phyloP scores from a whole-genome alignment of 257 asterid species.

The Thymus mandschuricus region DNA sequence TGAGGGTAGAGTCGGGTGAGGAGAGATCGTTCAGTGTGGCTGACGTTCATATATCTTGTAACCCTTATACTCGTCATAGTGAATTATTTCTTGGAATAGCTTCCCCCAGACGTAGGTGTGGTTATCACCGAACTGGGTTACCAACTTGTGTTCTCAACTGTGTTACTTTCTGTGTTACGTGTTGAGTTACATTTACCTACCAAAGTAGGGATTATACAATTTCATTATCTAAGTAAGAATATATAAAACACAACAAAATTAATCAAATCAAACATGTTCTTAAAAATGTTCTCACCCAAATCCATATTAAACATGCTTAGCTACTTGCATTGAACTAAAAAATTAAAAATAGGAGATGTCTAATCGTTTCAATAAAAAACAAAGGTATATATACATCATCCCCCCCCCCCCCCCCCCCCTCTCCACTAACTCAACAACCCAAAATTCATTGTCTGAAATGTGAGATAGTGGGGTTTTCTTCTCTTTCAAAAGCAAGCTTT shows the following conservation, averaged over 20 bases:
- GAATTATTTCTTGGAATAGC: too few relatives aligned
- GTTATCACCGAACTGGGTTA: too few relatives aligned
- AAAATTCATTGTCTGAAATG: conserved; percentile 19
- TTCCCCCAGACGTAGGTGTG: too few relatives aligned
- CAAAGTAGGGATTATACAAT: too few relatives aligned
- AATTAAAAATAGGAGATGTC: background rate
- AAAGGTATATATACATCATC: background rate
- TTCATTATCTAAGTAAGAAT: background rate
- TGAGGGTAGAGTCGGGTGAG: too few relatives aligned
- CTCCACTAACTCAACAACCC: conserved; percentile 31
- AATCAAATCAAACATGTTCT: background rate
- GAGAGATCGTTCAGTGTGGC: too few relatives aligned
- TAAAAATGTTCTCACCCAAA: background rate
- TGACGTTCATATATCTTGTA: too few relatives aligned
- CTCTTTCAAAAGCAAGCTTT: background rate
- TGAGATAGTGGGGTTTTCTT: conserved; percentile 31
- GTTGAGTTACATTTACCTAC: too few relatives aligned
- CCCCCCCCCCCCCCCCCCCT: background rate
- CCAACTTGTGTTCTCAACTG: too few relatives aligned
- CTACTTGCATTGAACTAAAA: background rate
- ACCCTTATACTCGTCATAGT: too few relatives aligned
- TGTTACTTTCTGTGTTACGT: too few relatives aligned
- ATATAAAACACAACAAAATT: too few relatives aligned
- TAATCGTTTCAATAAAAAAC: background rate
- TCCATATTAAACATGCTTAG: background rate